Percentiles rank a stretch among this genome's conserved stretches.
Conservation (phyloP, 768 basidiomycete species). For the Cystobasidium tubakii region DNA sequence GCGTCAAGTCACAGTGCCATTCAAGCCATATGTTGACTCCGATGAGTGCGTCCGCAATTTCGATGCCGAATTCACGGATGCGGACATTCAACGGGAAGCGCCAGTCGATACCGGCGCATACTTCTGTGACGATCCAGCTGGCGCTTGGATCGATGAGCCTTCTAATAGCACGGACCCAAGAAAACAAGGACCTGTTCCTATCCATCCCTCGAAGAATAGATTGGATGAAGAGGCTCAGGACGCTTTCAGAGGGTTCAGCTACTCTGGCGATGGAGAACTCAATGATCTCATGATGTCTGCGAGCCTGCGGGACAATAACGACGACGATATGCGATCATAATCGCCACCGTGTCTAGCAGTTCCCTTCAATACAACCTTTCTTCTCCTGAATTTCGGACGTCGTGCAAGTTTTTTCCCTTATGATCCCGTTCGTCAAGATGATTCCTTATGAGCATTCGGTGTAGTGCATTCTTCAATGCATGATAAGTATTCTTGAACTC, state of each 20-base stretch:
- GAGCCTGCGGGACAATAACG: constrained; percentile 9
- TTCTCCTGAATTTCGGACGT: too few relatives aligned
- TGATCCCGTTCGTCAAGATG: too few relatives aligned
- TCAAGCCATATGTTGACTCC: constrained; percentile 94
- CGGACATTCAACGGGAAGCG: constrained; percentile 70
- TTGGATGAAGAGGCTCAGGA: constrained; percentile 90
- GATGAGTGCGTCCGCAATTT: constrained; percentile 98
- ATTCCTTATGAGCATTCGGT: too few relatives aligned
- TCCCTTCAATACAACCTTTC: too few relatives aligned
- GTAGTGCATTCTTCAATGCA: too few relatives aligned
- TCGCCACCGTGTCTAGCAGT: too few relatives aligned
- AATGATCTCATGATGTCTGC: constrained; percentile 27
- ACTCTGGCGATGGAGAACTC: constrained; percentile 49
- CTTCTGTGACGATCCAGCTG: constrained; percentile 48
- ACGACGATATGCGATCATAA: constrained; percentile 24
- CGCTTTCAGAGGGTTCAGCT: constrained; percentile 87
- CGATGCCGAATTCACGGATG: constrained; percentile 92
- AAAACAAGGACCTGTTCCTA: constrained; percentile 34
- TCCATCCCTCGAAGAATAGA: constrained; percentile 19
- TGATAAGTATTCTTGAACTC: too few relatives aligned
- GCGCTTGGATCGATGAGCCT: constrained; percentile 57
- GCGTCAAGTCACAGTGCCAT: constrained; percentile 91
- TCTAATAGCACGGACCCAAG: constrained; percentile 38
- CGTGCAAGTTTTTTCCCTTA: too few relatives aligned
- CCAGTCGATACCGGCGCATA: constrained; percentile 57